Evolutionary conservation across 2,329 filamentous ascomycete species (phyloP), one percentile per base, ranked within the genome.

Genomic region (Aureobasidium sp.): DNA sequence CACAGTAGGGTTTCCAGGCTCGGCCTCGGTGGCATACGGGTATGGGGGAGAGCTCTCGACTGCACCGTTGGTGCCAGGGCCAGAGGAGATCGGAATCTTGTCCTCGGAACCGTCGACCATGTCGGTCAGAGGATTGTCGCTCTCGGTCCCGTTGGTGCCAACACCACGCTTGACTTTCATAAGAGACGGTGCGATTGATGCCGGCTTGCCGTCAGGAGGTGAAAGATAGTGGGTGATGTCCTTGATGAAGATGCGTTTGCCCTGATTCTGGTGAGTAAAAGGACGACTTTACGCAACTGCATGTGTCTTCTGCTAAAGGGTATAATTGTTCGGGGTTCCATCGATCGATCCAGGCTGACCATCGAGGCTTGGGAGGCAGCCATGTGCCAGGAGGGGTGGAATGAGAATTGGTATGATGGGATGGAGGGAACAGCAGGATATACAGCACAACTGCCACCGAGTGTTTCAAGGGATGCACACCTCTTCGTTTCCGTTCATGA

Each of bases 181-280:
- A 47, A 96, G 77, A n/a, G 89, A 95, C 2, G 87, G 86, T 8
- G 88, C 90, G 56, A 93, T 81, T 44, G 75, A 76, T 47, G 88
- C 80, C 12, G 79, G 75, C 63, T 85, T 79, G 41, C 78, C 76
- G 58, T 86, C 74, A 3, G 88, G 88, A 4, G 90, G 86, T 59
- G 95, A 77, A 60, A 96, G 77, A 70, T 97, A 97, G 71, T 96
- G 86, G 53, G 87, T 85, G 74, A 97, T 98, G 70, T 97, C 93
- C 71, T 98, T 98, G 79, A 98, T 93, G 74, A 97, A 96, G 63
- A 95, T 75, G 62, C 91, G 87, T 75, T 95, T 95, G 63, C 84
- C 86, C 87, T 94, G 61, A 57, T 63, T 54, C 65, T 60, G 66
- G 70, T 77, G 68, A 74, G 70, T 68, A 68, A 64, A 21, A 34